Conservation (phyloP, 805 yeast genomes). For the Candida incommunis region DNA sequence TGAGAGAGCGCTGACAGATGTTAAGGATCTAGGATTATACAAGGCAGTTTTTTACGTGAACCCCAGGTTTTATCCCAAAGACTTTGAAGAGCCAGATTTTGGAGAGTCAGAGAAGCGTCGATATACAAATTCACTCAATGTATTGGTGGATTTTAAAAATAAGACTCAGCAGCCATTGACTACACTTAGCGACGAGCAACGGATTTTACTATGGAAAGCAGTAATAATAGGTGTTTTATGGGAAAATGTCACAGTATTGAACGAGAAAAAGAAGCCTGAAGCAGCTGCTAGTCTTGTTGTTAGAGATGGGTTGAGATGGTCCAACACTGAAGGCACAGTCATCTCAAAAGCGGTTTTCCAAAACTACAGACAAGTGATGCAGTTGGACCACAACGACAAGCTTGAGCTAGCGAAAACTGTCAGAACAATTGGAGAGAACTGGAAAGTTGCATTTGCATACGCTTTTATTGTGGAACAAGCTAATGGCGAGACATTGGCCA, state of each 20-base stretch:
- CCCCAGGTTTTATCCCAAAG: slow-evolving; percentile 11
- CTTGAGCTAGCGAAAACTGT: slow-evolving; percentile 47
- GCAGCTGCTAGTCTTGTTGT: slow-evolving; percentile 38
- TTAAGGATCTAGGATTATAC: slow-evolving; percentile 41
- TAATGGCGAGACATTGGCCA: slow-evolving; percentile 18
- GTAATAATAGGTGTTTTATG: slow-evolving; percentile 35
- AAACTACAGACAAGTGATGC: slow-evolving; percentile 14
- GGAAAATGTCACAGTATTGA: slow-evolving; percentile 24
- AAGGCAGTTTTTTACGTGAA: slow-evolving; percentile 40
- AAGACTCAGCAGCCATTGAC: slow-evolving; percentile 1
- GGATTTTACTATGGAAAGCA: slow-evolving; percentile 30
- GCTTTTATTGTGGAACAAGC: slow-evolving; percentile 16
- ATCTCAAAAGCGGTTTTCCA: slow-evolving; percentile 32
- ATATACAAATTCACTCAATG: slow-evolving; percentile 11
- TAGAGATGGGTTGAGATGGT: slow-evolving; percentile 56
- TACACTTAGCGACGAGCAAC: slow-evolving; percentile 5
- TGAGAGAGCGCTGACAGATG: slow-evolving; percentile 43
- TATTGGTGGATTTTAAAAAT: slow-evolving; percentile 8
- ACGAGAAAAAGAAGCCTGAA: slow-evolving; percentile 23
- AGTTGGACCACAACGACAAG: slow-evolving; percentile 13
- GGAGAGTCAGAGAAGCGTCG: slow-evolving; percentile 7
- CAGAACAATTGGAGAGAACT: slow-evolving; percentile 37
- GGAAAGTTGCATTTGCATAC: slow-evolving; percentile 30
- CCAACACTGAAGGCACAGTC: slow-evolving; percentile 39
- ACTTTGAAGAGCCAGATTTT: slow-evolving; percentile 12